These are phyloP conservation scores for Sarcomyxa edulis DNA, from an alignment of 768 basidiomycete species.

Conservation along the genomic window DNA sequence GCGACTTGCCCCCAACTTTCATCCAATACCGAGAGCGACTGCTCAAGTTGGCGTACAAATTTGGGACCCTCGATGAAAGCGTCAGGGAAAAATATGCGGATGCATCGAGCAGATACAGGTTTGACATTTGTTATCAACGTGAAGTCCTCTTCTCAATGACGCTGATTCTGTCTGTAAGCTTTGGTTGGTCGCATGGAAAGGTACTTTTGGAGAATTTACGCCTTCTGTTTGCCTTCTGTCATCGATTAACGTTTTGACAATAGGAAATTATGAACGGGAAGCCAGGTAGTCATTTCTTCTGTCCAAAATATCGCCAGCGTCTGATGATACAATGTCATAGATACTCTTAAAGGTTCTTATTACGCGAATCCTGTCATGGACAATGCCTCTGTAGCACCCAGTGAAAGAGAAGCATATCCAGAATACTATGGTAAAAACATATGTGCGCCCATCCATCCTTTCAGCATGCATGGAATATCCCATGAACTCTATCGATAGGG, in stretches of 20 bases:
- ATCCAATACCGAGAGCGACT: slow-evolving; percentile 59
- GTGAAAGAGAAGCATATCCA: slow-evolving; percentile 52
- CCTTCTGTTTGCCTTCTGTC: not conserved
- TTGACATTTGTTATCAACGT: slow-evolving; percentile 12
- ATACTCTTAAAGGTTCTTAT: slow-evolving; percentile 87
- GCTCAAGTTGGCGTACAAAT: slow-evolving; percentile 69
- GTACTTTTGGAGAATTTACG: slow-evolving; percentile 35
- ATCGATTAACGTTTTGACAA: slow-evolving; percentile 2
- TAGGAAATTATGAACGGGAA: slow-evolving; percentile 96
- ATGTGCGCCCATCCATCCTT: slow-evolving; percentile 38
- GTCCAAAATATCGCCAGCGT: too few species aligned
- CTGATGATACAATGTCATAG: slow-evolving; percentile 37
- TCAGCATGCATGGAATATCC: not conserved
- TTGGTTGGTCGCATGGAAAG: slow-evolving; percentile 99
- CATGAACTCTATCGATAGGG: slow-evolving; percentile 36
- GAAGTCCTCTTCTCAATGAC: not conserved
- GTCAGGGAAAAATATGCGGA: slow-evolving; percentile 73
- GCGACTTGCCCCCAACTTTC: slow-evolving; percentile 74
- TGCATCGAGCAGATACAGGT: slow-evolving; percentile 72
- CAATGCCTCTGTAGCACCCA: slow-evolving; percentile 50
- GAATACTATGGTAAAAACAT: slow-evolving; percentile 90
- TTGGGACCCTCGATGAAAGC: slow-evolving; percentile 64
- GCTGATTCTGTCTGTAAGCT: slow-evolving; percentile 36
- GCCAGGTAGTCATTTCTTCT: slow-evolving; percentile 43
- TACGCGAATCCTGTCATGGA: slow-evolving; percentile 87